These are phyloP conservation scores for Aspergillus ochraceus DNA, from an alignment of 2,329 filamentous ascomycete genomes.

Conservation along the genomic window DNA sequence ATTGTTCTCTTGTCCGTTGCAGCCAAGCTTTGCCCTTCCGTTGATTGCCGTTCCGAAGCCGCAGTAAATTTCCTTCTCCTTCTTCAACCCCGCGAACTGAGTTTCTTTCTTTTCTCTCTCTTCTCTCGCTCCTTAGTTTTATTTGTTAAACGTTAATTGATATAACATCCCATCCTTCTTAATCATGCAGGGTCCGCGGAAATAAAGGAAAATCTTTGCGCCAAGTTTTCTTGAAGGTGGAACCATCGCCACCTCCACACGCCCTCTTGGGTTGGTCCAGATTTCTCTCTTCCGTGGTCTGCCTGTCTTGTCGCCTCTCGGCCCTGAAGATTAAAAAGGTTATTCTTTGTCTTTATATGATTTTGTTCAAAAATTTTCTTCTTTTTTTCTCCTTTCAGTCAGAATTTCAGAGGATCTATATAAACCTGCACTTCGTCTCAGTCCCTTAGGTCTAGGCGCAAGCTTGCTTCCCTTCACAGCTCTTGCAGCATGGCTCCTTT, in stretches of 20 bases:
- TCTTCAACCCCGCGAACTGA: too few relatives aligned
- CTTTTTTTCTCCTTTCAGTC: too few relatives aligned
- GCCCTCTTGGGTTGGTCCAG: background rate
- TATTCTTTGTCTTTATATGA: background rate
- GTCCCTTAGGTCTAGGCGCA: background rate
- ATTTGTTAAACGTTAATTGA: too few relatives aligned
- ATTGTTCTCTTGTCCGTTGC: too few relatives aligned
- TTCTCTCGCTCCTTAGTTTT: background rate
- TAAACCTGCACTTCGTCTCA: too few relatives aligned
- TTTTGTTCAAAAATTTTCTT: background rate
- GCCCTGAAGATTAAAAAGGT: background rate
- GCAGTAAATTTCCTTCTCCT: background rate
- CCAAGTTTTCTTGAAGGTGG: background rate
- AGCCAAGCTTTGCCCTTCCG: background rate
- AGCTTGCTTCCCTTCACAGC: background rate
- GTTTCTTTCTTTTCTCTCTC: background rate
- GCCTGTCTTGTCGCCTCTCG: background rate
- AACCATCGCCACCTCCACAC: background rate
- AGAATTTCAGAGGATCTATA: too few relatives aligned
- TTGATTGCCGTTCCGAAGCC: background rate
- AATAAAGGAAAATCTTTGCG: too few relatives aligned
- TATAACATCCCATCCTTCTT: too few relatives aligned
- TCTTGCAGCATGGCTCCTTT: constrained; percentile 30
- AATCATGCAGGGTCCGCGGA: too few relatives aligned
- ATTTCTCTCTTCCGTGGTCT: background rate